Conservation (phyloP, 1,284 basidiomycete species). For the Apiotrichum domesticum region DNA sequence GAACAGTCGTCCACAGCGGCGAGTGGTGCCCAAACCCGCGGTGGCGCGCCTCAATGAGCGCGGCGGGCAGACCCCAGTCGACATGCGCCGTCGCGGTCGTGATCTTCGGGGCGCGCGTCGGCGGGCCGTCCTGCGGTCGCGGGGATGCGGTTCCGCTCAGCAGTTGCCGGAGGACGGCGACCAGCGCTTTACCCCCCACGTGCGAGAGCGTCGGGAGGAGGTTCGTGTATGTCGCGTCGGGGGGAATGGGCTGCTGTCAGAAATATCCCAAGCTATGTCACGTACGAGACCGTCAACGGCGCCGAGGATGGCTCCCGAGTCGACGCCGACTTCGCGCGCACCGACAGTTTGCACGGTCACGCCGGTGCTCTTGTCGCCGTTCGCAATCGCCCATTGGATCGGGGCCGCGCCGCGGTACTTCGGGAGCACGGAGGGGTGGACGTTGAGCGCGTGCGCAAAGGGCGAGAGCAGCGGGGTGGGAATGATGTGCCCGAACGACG, state of each 20-base stretch:
- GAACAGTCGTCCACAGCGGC: constrained; percentile 36
- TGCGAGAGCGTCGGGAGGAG: constrained; percentile 60
- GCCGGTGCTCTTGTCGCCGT: constrained; percentile 58
- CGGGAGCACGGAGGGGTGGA: constrained; percentile 87
- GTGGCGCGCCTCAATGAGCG: constrained; percentile 55
- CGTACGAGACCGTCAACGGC: constrained; percentile 36
- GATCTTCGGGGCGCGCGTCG: constrained; percentile 60
- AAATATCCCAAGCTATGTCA: neutral
- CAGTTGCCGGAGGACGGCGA: constrained; percentile 63
- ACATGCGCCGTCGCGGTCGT: constrained; percentile 54
- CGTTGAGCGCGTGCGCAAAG: constrained; percentile 73
- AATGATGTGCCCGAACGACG: constrained; percentile 87
- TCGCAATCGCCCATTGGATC: constrained; percentile 75
- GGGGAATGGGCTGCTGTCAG: constrained; percentile 48
- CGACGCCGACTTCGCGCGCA: constrained; percentile 36
- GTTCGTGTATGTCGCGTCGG: constrained; percentile 53
- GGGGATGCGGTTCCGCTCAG: constrained; percentile 52
- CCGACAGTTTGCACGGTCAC: constrained; percentile 57
- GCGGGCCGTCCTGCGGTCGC: constrained; percentile 50
- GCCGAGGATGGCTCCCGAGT: constrained; percentile 47
- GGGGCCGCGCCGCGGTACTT: constrained; percentile 86
- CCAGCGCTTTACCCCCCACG: constrained; percentile 64
- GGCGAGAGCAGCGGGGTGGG: constrained; percentile 59
- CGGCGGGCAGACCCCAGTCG: constrained; percentile 59
- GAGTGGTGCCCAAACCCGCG: constrained; percentile 72